Percentiles rank a stretch among this genome's conserved stretches.
Conservation (phyloP, 2,329 filamentous ascomycete genomes). For the Plenodomus tracheiphilus region DNA sequence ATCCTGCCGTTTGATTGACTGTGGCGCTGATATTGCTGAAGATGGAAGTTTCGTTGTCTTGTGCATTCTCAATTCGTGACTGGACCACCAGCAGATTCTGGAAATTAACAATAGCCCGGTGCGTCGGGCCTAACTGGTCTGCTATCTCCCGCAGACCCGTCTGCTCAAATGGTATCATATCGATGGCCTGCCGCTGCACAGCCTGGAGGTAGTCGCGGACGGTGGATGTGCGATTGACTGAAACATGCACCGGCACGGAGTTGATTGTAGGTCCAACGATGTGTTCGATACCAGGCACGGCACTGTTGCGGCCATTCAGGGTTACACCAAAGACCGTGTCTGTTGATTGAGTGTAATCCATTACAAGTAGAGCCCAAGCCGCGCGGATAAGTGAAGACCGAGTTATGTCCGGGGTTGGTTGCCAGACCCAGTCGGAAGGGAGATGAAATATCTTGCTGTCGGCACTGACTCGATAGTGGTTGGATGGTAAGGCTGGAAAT, state of each 20-base stretch:
- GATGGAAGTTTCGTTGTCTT: too few species aligned
- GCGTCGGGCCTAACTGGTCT: neutral
- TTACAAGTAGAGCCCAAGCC: slow-evolving; percentile 22
- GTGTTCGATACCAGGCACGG: slow-evolving; percentile 26
- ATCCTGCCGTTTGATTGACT: too few species aligned
- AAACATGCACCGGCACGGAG: slow-evolving; percentile 45
- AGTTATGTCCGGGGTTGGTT: too few species aligned
- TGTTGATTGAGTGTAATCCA: slow-evolving; percentile 4
- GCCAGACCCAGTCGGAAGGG: neutral
- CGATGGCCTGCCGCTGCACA: slow-evolving; percentile 14
- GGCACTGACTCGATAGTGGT: neutral
- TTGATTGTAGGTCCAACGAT: slow-evolving; percentile 42
- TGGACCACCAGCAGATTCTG: slow-evolving; percentile 59
- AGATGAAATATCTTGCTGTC: too few species aligned
- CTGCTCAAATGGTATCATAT: slow-evolving; percentile 35
- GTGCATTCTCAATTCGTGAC: neutral
- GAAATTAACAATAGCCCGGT: slow-evolving; percentile 42
- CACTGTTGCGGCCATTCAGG: slow-evolving; percentile 13
- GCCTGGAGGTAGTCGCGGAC: slow-evolving; percentile 10
- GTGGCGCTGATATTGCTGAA: too few species aligned
- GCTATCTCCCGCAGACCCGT: slow-evolving; percentile 35
- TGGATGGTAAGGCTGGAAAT: neutral
- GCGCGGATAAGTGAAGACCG: slow-evolving; percentile 7
- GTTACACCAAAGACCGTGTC: slow-evolving; percentile 16
- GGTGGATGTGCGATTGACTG: slow-evolving; percentile 7